These are phyloP conservation scores for Decorospora gaudefroyi DNA, from an alignment of 2,329 filamentous ascomycete genomes.

Conservation along the genomic window DNA sequence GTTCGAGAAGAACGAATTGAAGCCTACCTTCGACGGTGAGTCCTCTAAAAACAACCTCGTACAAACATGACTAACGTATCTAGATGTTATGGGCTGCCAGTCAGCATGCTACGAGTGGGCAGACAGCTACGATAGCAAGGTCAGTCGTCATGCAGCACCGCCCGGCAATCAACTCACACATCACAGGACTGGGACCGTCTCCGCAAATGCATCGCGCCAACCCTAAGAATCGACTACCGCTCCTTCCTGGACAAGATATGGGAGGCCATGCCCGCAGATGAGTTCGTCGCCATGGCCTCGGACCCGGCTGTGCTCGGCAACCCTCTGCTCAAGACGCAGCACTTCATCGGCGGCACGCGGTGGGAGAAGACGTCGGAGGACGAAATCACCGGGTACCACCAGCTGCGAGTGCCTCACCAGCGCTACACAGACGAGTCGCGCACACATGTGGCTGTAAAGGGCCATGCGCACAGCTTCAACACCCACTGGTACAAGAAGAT, in stretches of 20 bases:
- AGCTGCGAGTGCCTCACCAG: conserved; percentile 63
- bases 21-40: conserved; percentile 44
- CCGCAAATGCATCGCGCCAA: conserved; percentile 65
- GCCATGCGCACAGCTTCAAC: conserved; percentile 61
- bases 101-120: conserved; percentile 64
- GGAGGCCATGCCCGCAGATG: conserved; percentile 60
- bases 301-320: conserved; percentile 59
- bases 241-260: conserved; percentile 60
- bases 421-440: conserved; percentile 56
- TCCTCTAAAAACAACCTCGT: conserved; percentile 4
- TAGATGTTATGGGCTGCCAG: conserved; percentile 57
- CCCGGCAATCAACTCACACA: conserved; percentile 3
- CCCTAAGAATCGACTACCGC: conserved; percentile 69
- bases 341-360: conserved; percentile 59
- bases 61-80: conserved; percentile 18
- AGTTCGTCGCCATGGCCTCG: conserved; percentile 59
- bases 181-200: conserved; percentile 63
- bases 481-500: conserved; percentile 61
- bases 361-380: conserved; percentile 57
- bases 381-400: conserved; percentile 59
- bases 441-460: conserved; percentile 57
- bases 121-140: conserved; percentile 68
- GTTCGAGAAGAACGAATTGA: conserved; percentile 37
- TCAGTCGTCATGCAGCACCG: conserved; percentile 14
- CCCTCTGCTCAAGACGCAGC: conserved; percentile 60